phyloP scores from a whole-genome alignment of 352 stramenopile species.

The Globisporangium abappressorium region DNA sequence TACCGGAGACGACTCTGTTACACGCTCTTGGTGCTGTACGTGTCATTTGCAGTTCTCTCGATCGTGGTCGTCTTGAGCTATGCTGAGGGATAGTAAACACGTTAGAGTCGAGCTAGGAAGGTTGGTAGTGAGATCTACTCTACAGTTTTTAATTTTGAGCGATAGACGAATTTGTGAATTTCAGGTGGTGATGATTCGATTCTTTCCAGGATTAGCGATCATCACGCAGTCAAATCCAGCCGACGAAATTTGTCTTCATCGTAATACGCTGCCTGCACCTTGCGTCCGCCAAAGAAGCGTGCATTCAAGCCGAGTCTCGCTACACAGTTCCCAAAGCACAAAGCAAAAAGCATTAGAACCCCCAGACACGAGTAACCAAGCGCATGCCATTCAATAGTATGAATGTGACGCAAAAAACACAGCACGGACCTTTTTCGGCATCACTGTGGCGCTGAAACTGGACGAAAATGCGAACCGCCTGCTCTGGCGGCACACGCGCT shows the following conservation, averaged over 20 bases:
- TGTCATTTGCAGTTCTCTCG: conserved; percentile 62
- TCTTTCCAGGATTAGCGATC: not conserved
- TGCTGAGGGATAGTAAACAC: conserved; percentile 4
- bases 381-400: not conserved
- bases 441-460: conserved; percentile 67
- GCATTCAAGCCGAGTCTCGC: conserved; percentile 79
- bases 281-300: conserved; percentile 87
- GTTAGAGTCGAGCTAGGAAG: not conserved
- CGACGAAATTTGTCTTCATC: conserved; percentile 77
- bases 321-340: conserved; percentile 21
- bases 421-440: conserved; percentile 71
- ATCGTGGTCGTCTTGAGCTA: conserved; percentile 41
- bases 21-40: conserved; percentile 51
- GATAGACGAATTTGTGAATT: conserved; percentile 6
- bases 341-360: not conserved
- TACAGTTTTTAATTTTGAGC: not conserved
- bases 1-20: conserved; percentile 66
- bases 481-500: conserved; percentile 37
- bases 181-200: not conserved
- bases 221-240: conserved; percentile 49
- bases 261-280: conserved; percentile 79
- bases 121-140: not conserved
- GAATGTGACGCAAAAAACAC: conserved; percentile 1
- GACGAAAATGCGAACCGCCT: conserved; percentile 90
- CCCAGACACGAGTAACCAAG: not conserved